Percentiles rank a stretch among this genome's conserved stretches.
Evolutionary conservation across 805 yeast genomes (phyloP).

Genomic region (Candida maesae): DNA sequence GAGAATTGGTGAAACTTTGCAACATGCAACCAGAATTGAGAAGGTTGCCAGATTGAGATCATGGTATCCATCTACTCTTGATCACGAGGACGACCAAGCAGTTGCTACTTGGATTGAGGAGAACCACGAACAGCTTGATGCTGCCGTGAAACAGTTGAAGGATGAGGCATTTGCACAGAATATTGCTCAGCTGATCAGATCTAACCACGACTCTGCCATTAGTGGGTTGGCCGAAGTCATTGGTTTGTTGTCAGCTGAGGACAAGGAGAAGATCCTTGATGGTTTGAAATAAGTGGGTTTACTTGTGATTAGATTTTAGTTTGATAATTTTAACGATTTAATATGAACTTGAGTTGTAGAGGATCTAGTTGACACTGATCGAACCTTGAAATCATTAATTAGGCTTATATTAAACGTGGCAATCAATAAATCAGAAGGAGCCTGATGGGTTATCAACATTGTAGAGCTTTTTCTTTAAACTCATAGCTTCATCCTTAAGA

Average conservation of each 20-base stretch:
- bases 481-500: slow-evolving; percentile 55
- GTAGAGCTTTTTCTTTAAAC: slow-evolving; percentile 55
- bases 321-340: slow-evolving; percentile 5
- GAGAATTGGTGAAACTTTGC: slow-evolving; percentile 62
- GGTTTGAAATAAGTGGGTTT: slow-evolving; percentile 28
- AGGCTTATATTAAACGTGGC: too few relatives aligned
- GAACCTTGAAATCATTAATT: too few relatives aligned
- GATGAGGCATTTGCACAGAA: slow-evolving; percentile 63
- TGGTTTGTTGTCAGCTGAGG: slow-evolving; percentile 49
- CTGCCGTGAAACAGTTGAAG: slow-evolving; percentile 59
- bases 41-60: slow-evolving; percentile 83
- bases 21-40: slow-evolving; percentile 66
- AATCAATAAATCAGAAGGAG: slow-evolving; percentile 4
- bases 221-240: slow-evolving; percentile 54
- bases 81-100: slow-evolving; percentile 66
- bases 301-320: slow-evolving; percentile 10
- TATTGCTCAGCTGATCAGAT: slow-evolving; percentile 55
- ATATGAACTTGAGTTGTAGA: too few relatives aligned
- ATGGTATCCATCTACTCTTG: slow-evolving; percentile 73
- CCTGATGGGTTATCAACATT: slow-evolving; percentile 16
- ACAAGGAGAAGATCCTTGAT: slow-evolving; percentile 42
- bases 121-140: slow-evolving; percentile 60
- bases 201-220: slow-evolving; percentile 49
- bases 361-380: too few relatives aligned
- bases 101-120: slow-evolving; percentile 86